Percentiles rank a stretch among this genome's conserved stretches.
These are phyloP conservation scores for Xylaria multiplex DNA, from an alignment of 2,329 filamentous ascomycete species.

Conservation along the genomic window DNA sequence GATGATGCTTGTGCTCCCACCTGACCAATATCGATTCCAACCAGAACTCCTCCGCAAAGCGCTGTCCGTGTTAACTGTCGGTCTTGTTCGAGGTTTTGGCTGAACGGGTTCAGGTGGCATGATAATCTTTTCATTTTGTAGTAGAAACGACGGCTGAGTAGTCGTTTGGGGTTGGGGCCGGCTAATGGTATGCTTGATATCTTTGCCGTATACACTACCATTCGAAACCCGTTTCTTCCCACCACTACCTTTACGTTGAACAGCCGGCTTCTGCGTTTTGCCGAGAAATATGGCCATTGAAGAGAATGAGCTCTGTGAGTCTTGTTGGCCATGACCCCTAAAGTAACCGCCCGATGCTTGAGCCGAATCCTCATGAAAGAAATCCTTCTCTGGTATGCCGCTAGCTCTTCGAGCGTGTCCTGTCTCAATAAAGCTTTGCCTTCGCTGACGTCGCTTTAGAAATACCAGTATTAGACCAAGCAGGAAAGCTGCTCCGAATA, in stretches of 20 bases:
- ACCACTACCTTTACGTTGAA: slow-evolving; percentile 66
- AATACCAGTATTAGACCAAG: slow-evolving; percentile 78
- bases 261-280: slow-evolving; percentile 60
- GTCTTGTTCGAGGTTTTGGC: slow-evolving; percentile 50
- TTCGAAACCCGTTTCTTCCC: slow-evolving; percentile 62
- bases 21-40: slow-evolving; percentile 82
- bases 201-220: slow-evolving; percentile 68
- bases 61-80: slow-evolving; percentile 52
- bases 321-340: slow-evolving; percentile 62
- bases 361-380: slow-evolving; percentile 53
- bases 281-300: slow-evolving; percentile 75
- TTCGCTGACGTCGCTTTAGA: slow-evolving; percentile 69
- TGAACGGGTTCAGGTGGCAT: slow-evolving; percentile 40
- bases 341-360: slow-evolving; percentile 57
- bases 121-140: slow-evolving; percentile 40
- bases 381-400: slow-evolving; percentile 64
- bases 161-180: slow-evolving; percentile 66
- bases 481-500: slow-evolving; percentile 76
- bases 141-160: slow-evolving; percentile 45
- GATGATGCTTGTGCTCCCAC: slow-evolving; percentile 74
- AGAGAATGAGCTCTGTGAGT: slow-evolving; percentile 67
- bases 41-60: slow-evolving; percentile 71
- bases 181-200: slow-evolving; percentile 71
- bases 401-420: slow-evolving; percentile 57
- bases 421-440: slow-evolving; percentile 61